Conservation (phyloP, 257 asterid genomes). For the Solanum clarkiae region DNA sequence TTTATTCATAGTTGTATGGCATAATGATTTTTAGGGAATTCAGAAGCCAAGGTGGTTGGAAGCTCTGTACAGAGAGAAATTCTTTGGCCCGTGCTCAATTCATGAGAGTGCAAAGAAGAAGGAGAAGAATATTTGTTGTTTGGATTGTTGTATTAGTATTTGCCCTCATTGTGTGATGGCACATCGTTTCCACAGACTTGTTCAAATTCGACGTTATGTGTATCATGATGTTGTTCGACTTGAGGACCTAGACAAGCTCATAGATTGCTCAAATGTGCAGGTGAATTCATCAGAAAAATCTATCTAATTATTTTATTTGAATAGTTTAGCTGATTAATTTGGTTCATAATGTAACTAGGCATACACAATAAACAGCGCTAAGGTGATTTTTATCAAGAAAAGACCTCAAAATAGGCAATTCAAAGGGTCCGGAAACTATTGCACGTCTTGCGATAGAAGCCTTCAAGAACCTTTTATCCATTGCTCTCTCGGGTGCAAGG, state of each 20-base stretch:
- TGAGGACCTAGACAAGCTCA: conserved; percentile 80
- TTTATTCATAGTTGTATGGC: not conserved
- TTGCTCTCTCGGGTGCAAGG: conserved; percentile 98
- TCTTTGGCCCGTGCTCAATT: conserved; percentile 62
- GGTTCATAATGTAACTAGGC: conserved; percentile 31
- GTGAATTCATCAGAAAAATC: conserved; percentile 14
- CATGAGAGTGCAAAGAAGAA: conserved; percentile 81
- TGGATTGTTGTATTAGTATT: conserved; percentile 90
- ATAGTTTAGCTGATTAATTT: not conserved
- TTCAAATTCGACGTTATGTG: conserved; percentile 91
- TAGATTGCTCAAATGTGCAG: conserved; percentile 92
- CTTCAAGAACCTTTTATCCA: conserved; percentile 88
- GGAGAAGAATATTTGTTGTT: conserved; percentile 79
- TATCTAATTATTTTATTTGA: too few species aligned
- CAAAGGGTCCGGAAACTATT: conserved; percentile 84
- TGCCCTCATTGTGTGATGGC: conserved; percentile 88
- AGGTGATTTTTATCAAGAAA: conserved; percentile 82
- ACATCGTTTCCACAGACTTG: conserved; percentile 71
- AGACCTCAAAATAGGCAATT: conserved; percentile 91
- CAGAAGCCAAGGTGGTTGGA: conserved; percentile 84
- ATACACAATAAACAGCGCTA: conserved; percentile 80
- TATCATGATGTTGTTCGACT: conserved; percentile 85
- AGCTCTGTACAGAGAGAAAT: conserved; percentile 52
- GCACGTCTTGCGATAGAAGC: conserved; percentile 87
- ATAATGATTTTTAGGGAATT: conserved; percentile 23